Base-by-base conservation (phyloP, 106 monocot genomes). In the Iris macrosiphon region DNA sequence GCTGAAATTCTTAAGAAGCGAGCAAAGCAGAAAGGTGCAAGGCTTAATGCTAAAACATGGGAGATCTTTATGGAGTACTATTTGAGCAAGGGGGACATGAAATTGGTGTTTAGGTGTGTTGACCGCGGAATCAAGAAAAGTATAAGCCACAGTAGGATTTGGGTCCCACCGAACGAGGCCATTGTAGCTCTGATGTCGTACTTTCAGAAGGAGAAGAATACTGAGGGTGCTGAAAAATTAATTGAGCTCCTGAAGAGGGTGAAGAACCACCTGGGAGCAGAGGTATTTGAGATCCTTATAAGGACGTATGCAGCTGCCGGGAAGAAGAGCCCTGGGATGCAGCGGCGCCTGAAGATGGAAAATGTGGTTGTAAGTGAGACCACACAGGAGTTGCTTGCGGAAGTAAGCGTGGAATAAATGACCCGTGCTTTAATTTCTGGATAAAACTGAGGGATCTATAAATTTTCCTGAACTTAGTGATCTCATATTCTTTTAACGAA, bases 11-110 rank as follows among this genome's bases (percentile, higher is more conserved):
- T 87, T 22, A 86, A 83, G 70, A 83, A 78, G 47, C 68, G 44
- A 14, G 79, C 87, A 9, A 79, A 83, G 57, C 24, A 15, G 41
- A 58, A 58, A 41, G 57, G 57, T 10, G 57, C 57, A 16, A 58
- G 57, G 40, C 57, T 58, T 54, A 98, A 98, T 52, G 71, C 91
- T 0, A 98, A 91, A 52, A 76, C 87, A 24, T 91, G 91, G 90
- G 87, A 91, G 66, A 72, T 98, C n/a, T 78, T 91, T 52, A 91
- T 87, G 91, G 72, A 98, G 2, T 78, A 87, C 59, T 72, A 91
- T 59, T 15, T 82, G 26, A 71, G 61, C 27, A 72, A 73, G 31
- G 78, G 72, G 6, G 91, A 98, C 19, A 61, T 98, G 78, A 73
- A 72, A 40, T 59, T 50, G 40, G 87, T 61, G 5, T 7, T 75